phyloP scores from a whole-genome alignment of 768 basidiomycete species.

The Hygrocybe coccinea region DNA sequence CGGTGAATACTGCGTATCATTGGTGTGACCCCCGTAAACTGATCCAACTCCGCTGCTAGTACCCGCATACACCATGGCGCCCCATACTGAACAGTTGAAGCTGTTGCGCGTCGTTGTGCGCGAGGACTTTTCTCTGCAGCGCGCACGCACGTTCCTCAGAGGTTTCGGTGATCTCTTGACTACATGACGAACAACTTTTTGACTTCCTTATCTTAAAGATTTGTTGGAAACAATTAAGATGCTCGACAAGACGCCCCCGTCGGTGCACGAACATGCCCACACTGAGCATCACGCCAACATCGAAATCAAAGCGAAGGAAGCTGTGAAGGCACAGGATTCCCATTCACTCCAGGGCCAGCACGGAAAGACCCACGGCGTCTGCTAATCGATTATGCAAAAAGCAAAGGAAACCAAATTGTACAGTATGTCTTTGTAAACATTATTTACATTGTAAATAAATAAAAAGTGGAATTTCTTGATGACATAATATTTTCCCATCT shows the following conservation, averaged over 20 bases:
- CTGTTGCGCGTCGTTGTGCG: constrained; percentile 1
- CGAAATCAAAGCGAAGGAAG: neutral
- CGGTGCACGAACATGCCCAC: neutral
- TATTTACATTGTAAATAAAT: too few relatives aligned
- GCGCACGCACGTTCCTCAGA: constrained; percentile 1
- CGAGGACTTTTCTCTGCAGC: neutral
- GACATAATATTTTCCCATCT: too few relatives aligned
- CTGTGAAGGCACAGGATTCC: neutral
- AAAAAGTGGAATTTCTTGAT: too few relatives aligned
- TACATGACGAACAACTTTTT: neutral
- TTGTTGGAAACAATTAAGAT: neutral
- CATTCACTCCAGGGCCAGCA: constrained; percentile 2
- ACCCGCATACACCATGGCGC: constrained; percentile 4
- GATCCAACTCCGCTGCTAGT: neutral
- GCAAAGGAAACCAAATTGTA: too few relatives aligned
- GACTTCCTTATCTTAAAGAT: neutral
- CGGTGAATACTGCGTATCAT: neutral
- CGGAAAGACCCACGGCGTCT: constrained; percentile 3
- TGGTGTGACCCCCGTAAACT: neutral
- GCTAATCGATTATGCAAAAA: neutral
- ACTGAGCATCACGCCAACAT: neutral
- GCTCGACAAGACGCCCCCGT: constrained; percentile 1
- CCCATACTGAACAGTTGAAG: neutral
- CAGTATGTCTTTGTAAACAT: too few relatives aligned
- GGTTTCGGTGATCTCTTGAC: neutral